These are phyloP conservation scores for Dysphania ambrosioides DNA, from an alignment of 148 eudicot genomes.

Conservation along the genomic window DNA sequence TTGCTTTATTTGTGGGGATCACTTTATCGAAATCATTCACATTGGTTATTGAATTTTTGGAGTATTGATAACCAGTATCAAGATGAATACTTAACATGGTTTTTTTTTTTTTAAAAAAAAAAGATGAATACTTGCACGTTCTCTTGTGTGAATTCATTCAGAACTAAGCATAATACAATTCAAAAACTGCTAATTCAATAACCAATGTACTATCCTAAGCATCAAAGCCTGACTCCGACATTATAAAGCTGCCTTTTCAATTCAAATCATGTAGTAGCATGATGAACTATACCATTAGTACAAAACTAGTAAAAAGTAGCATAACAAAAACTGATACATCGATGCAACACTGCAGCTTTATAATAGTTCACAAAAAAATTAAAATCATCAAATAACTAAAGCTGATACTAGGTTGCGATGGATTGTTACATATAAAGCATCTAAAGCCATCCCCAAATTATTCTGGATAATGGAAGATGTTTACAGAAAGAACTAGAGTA, in stretches of 20 bases:
- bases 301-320: background rate
- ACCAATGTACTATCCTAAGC: background rate
- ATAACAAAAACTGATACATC: conserved; percentile 11
- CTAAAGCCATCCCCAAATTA: background rate
- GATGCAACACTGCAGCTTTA: background rate
- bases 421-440: background rate
- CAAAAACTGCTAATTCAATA: no score
- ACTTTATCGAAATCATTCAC: no score
- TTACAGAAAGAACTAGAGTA: background rate
- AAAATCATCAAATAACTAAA: background rate
- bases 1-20: background rate
- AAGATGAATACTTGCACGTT: no score
- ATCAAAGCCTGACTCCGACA: background rate
- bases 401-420: background rate
- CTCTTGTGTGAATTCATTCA: no score
- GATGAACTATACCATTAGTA: background rate
- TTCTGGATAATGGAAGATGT: background rate
- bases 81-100: no score
- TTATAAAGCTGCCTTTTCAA: background rate
- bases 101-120: no score
- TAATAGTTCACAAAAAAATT: conserved; percentile 1
- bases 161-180: no score
- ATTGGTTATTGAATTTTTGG: no score
- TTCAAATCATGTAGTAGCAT: no score
- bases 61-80: no score